Evolutionary conservation across 106 monocot species (phyloP).

Genomic region (Hemerocallis citrina): DNA sequence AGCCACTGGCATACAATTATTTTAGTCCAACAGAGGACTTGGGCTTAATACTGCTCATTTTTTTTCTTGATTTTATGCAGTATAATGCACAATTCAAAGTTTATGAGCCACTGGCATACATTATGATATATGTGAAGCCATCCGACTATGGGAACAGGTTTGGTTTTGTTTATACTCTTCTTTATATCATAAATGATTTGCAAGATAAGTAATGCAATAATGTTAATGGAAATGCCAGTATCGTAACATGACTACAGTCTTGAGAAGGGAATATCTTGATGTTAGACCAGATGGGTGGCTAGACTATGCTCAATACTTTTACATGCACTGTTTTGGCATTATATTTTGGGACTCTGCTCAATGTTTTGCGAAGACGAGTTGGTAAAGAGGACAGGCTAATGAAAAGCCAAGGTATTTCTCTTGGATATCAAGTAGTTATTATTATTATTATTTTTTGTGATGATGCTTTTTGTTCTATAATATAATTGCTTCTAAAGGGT

Average conservation of each 20-base stretch:
- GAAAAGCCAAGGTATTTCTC: conserved; percentile 51
- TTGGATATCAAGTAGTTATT: not conserved
- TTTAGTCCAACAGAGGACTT: no score
- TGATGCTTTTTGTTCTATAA: no score
- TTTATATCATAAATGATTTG: not conserved
- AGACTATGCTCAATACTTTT: conserved; percentile 95
- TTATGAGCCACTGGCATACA: conserved; percentile 86
- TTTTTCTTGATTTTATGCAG: conserved; percentile 32
- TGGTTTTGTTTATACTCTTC: conserved; percentile 7
- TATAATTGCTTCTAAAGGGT: no score
- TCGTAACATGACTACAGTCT: conserved; percentile 92
- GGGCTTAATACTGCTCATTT: no score
- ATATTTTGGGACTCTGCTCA: conserved; percentile 92
- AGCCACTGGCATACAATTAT: no score
- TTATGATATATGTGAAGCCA: conserved; percentile 93
- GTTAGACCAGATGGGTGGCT: conserved; percentile 93
- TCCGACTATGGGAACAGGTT: conserved; percentile 98
- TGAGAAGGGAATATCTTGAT: conserved; percentile 97
- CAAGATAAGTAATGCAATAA: conserved; percentile 11
- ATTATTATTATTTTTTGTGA: no score
- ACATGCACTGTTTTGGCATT: conserved; percentile 92
- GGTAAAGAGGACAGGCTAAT: conserved; percentile 78
- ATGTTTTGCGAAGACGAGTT: conserved; percentile 70
- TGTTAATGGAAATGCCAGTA: conserved; percentile 46
- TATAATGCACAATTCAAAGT: conserved; percentile 93